Evolutionary conservation across 148 eudicot genomes (phyloP), one percentile per base, ranked within the genome.

Genomic region (Dysphania ambrosioides): DNA sequence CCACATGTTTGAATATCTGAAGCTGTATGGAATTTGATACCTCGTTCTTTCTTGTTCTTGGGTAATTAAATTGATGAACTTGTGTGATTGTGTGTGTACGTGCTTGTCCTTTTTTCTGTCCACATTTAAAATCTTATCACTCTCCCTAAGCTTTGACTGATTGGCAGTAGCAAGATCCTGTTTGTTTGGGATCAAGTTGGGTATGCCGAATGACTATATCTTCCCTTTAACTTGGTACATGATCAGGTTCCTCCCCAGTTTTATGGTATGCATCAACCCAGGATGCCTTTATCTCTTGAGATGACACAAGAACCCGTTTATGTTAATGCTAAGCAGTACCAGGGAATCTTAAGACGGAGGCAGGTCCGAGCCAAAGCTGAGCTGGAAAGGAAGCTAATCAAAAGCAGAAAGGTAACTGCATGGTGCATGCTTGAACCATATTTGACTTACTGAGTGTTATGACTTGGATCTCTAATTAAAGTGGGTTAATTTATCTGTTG

Each of bases 351-450:
- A 78, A 81, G 98, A 78, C 85, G 98, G 70, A 90, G 98, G 73
- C 92, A 94, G 79, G 83, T 89, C 40, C 98, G 98, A 78, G 98
- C 98, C 57, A 94, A 94, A 88, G 97, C 96, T 16, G 97, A 91
- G 88, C 89, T 94, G 49, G 97, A 91, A 81, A 90, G 75, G 85
- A 94, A 94, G 82, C 81, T 91, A 41, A 88, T 91, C 53, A 94
- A 92, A 83, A 85, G 61, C 71, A 80, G 98, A 76, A 94, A 94
- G 98, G 98, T 91, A 34, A 29, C 49, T 57, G 59, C 15, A 31
- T 13, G n/a, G 56, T 57, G 59, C 15, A 31, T 13, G n/a, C 32
- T 34, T 57, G 11, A 40, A 7, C 2, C 19, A 38, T 15, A 2
- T 72, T 9, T 72, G n/a, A n/a, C n/a, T n/a, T n/a, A 9, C 36